These are phyloP conservation scores for Wallacemonas sp. DNA, from an alignment of 208 protist species.

Conservation along the genomic window DNA sequence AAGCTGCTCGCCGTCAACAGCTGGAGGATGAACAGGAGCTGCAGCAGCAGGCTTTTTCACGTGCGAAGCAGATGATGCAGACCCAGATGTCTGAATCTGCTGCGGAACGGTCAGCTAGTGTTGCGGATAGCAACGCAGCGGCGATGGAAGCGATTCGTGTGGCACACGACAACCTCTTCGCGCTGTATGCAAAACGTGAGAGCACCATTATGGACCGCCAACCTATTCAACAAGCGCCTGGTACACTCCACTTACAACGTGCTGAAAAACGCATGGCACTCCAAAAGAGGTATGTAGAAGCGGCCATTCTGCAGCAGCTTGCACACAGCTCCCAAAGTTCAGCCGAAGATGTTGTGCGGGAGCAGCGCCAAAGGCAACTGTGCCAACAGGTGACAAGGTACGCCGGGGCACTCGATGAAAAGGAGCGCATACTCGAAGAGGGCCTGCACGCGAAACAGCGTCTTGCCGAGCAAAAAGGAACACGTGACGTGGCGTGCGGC, in stretches of 20 bases:
- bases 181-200: slow-evolving; percentile 27
- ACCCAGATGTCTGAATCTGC: not conserved
- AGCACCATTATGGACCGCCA: slow-evolving; percentile 21
- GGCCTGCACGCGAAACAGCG: slow-evolving; percentile 10
- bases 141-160: slow-evolving; percentile 19
- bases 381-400: not conserved
- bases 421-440: slow-evolving; percentile 11
- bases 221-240: slow-evolving; percentile 29
- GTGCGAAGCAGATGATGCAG: slow-evolving; percentile 22
- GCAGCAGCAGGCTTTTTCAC: slow-evolving; percentile 50
- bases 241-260: slow-evolving; percentile 21
- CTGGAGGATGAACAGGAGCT: slow-evolving; percentile 48
- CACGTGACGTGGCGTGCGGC: slow-evolving; percentile 8
- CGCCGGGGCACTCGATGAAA: not conserved
- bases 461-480: not conserved
- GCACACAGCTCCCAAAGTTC: not conserved
- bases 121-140: slow-evolving; percentile 10
- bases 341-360: not conserved
- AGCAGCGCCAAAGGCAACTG: slow-evolving; percentile 2
- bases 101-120: slow-evolving; percentile 3
- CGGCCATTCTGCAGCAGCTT: slow-evolving; percentile 16
- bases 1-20: slow-evolving; percentile 12
- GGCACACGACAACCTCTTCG: slow-evolving; percentile 45
- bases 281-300: slow-evolving; percentile 33
- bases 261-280: slow-evolving; percentile 32